Conservation (phyloP, 2,329 filamentous ascomycete species). For the Lasiodiplodia sp. region DNA sequence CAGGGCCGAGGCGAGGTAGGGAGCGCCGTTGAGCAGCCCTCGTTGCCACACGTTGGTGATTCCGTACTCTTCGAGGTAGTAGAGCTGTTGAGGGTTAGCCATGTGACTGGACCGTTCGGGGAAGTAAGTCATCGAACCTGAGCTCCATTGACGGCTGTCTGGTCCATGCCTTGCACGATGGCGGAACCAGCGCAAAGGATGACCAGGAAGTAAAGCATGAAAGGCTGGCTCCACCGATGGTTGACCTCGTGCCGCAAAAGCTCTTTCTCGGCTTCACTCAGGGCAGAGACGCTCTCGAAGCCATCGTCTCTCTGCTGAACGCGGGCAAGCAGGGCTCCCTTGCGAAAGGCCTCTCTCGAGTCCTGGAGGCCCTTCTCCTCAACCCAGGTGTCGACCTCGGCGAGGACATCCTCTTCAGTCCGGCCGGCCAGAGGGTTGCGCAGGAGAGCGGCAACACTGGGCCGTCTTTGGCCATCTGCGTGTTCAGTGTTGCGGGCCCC, state of each 20-base stretch:
- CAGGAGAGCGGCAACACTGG: constrained; percentile 39
- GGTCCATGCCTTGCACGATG: constrained; percentile 72
- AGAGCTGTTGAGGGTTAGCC: not conserved
- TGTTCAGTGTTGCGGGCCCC: not conserved
- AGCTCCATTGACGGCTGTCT: constrained; percentile 59
- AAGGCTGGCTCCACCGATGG: constrained; percentile 73
- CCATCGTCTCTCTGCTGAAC: constrained; percentile 66
- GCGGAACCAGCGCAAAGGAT: constrained; percentile 72
- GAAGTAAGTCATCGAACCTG: constrained; percentile 65
- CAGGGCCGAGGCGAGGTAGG: constrained; percentile 71
- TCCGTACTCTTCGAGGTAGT: constrained; percentile 10
- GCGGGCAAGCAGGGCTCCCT: constrained; percentile 77
- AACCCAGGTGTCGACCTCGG: constrained; percentile 64
- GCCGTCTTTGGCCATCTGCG: not conserved
- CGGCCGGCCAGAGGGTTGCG: constrained; percentile 65
- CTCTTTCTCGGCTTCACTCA: constrained; percentile 67
- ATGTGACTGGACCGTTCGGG: constrained; percentile 54
- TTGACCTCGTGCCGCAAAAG: constrained; percentile 67
- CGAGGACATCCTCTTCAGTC: constrained; percentile 59
- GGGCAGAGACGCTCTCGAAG: constrained; percentile 68
- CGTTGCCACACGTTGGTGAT: constrained; percentile 60
- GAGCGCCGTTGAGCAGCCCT: constrained; percentile 67
- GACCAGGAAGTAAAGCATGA: constrained; percentile 70
- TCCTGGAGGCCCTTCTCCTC: constrained; percentile 57
- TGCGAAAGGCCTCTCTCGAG: constrained; percentile 62